Evolutionary conservation across 352 stramenopile species (phyloP).

Genomic region (Phytophthora melonis): DNA sequence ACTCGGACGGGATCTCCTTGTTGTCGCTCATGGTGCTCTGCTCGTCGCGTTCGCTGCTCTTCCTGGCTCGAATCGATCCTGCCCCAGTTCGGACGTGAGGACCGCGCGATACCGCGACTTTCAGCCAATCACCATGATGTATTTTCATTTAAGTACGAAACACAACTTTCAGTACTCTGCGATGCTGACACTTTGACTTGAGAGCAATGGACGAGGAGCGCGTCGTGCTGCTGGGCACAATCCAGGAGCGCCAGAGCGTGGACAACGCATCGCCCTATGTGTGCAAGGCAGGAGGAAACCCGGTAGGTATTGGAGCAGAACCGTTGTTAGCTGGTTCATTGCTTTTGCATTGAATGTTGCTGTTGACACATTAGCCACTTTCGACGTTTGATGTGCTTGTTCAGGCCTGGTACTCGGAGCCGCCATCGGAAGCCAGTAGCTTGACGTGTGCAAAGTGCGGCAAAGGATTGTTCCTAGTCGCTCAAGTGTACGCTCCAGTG

Average conservation of each 20-base stretch:
- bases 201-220: constrained; percentile 65
- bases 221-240: constrained; percentile 72
- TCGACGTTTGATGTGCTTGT: constrained; percentile 4
- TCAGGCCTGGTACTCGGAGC: constrained; percentile 66
- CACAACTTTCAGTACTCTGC: too few species aligned
- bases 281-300: constrained; percentile 83
- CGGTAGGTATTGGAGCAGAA: constrained; percentile 45
- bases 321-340: background rate
- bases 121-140: constrained; percentile 27
- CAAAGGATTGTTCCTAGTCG: constrained; percentile 71
- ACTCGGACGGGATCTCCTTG: constrained; percentile 86
- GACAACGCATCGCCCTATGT: constrained; percentile 73
- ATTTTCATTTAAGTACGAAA: constrained; percentile 27
- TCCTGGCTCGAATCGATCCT: constrained; percentile 23
- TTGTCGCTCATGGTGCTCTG: constrained; percentile 53
- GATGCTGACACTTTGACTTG: background rate
- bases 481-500: constrained; percentile 84
- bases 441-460: constrained; percentile 71
- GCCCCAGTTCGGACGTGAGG: constrained; percentile 46
- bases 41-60: background rate
- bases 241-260: constrained; percentile 73
- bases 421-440: constrained; percentile 44
- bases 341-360: background rate
- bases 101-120: constrained; percentile 12
- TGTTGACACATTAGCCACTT: constrained; percentile 3